Conservation (phyloP, 2,329 filamentous ascomycete genomes). For the Fusarium ambrosium region DNA sequence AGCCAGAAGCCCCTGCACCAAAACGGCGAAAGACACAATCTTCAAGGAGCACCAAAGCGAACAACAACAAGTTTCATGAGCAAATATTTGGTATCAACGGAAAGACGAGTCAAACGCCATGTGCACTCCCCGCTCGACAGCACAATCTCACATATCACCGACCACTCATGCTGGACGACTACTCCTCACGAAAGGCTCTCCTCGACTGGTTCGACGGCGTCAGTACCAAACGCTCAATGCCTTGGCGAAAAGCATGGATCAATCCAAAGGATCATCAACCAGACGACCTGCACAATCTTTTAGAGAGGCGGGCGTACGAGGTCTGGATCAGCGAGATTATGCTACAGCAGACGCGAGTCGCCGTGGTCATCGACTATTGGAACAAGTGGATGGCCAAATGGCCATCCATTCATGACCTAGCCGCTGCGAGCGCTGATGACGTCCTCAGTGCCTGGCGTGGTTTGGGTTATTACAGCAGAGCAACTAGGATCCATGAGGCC, state of each 20-base stretch:
- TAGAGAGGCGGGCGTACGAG: conserved; percentile 71
- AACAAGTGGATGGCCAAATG: conserved; percentile 72
- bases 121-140: conserved; percentile 38
- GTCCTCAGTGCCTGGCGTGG: conserved; percentile 72
- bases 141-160: conserved; percentile 63
- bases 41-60: conserved; percentile 22
- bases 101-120: conserved; percentile 14
- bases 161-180: conserved; percentile 61
- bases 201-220: conserved; percentile 67
- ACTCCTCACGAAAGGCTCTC: conserved; percentile 52
- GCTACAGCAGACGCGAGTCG: conserved; percentile 75
- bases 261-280: conserved; percentile 54
- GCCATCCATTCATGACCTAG: conserved; percentile 70
- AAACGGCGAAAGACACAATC: conserved; percentile 43
- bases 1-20: conserved; percentile 34
- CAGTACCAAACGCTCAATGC: conserved; percentile 65
- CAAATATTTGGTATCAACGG: conserved; percentile 30
- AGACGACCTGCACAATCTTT: conserved; percentile 54
- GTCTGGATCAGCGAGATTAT: conserved; percentile 78
- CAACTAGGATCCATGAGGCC: conserved; percentile 70
- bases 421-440: conserved; percentile 65
- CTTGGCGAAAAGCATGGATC: conserved; percentile 71
- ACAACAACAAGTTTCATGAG: conserved; percentile 27
- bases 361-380: conserved; percentile 74
- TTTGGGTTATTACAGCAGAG: conserved; percentile 75